phyloP scores from a whole-genome alignment of 192 early-diverging fungal genomes.

The Rhizophagus prolifer region DNA sequence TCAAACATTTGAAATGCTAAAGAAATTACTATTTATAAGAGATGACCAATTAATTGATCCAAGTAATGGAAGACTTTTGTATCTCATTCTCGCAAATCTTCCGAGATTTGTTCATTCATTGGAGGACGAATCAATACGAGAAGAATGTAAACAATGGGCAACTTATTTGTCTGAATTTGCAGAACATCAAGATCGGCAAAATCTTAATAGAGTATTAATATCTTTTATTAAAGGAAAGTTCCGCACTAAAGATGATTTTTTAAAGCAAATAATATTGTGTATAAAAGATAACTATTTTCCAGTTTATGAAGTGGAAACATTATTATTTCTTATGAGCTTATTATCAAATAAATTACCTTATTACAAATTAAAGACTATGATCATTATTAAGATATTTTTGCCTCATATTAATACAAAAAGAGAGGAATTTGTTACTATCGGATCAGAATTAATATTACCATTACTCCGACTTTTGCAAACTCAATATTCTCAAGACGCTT shows the following conservation, averaged over 20 bases:
- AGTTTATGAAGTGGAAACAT: constrained; percentile 51
- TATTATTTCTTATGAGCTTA: constrained; percentile 62
- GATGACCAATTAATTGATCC: constrained; percentile 65
- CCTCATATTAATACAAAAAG: constrained; percentile 50
- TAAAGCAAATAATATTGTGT: constrained; percentile 60
- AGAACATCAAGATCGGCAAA: constrained; percentile 47
- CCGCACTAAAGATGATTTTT: constrained; percentile 69
- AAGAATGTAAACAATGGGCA: constrained; percentile 54
- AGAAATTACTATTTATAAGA: constrained; percentile 53
- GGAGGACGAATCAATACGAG: constrained; percentile 53
- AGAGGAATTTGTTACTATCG: constrained; percentile 46
- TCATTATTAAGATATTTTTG: constrained; percentile 66
- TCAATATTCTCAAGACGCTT: constrained; percentile 61
- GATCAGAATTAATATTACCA: constrained; percentile 66
- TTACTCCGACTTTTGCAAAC: constrained; percentile 66
- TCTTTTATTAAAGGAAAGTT: constrained; percentile 66
- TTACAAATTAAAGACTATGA: constrained; percentile 63
- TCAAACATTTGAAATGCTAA: constrained; percentile 57
- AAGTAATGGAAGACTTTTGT: constrained; percentile 54
- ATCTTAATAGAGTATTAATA: constrained; percentile 53
- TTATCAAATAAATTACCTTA: constrained; percentile 60
- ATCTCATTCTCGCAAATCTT: constrained; percentile 64
- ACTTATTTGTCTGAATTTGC: constrained; percentile 47
- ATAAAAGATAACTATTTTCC: constrained; percentile 67
- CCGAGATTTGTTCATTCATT: constrained; percentile 67